These are phyloP conservation scores for Piper longum DNA, from an alignment of 164 flowering plant species.

Conservation along the genomic window DNA sequence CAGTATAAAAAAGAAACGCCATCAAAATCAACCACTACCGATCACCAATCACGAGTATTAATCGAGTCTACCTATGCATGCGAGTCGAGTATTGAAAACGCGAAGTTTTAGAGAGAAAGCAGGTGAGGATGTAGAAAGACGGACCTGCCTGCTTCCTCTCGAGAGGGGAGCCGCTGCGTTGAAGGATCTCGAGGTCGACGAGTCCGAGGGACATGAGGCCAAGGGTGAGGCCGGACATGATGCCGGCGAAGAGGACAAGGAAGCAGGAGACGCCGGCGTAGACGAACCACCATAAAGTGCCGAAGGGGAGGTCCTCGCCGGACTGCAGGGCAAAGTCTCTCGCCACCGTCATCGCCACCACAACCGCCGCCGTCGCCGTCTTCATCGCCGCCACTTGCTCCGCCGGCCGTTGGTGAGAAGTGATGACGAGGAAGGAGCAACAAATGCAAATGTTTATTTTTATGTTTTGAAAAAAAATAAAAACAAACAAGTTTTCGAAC, in stretches of 20 bases:
- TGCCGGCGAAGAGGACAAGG: constrained; percentile 35
- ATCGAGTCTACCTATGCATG: background rate
- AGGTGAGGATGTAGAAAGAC: background rate
- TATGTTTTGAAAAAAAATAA: too few relatives aligned
- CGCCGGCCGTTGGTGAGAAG: background rate
- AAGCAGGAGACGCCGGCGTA: constrained; percentile 26
- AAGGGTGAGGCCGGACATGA: constrained; percentile 38
- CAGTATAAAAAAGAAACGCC: too few relatives aligned
- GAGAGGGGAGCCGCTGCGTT: constrained; percentile 27
- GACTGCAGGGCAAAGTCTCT: constrained; percentile 3
- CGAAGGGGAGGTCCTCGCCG: constrained; percentile 11
- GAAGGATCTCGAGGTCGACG: constrained; percentile 39
- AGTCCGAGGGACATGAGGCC: constrained; percentile 38
- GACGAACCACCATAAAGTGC: constrained; percentile 21
- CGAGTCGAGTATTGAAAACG: background rate
- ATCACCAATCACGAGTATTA: too few relatives aligned
- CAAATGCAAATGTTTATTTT: too few relatives aligned
- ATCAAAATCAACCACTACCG: too few relatives aligned
- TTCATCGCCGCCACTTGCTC: constrained; percentile 15
- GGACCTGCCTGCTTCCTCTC: constrained; percentile 43
- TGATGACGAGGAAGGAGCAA: too few relatives aligned
- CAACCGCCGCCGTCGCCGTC: constrained; percentile 22
- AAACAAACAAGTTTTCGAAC: too few relatives aligned
- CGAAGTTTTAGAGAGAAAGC: background rate
- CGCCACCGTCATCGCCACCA: constrained; percentile 5